These are phyloP conservation scores for Aciculoconidium aculeatum DNA, from an alignment of 805 yeast species.

Conservation along the genomic window DNA sequence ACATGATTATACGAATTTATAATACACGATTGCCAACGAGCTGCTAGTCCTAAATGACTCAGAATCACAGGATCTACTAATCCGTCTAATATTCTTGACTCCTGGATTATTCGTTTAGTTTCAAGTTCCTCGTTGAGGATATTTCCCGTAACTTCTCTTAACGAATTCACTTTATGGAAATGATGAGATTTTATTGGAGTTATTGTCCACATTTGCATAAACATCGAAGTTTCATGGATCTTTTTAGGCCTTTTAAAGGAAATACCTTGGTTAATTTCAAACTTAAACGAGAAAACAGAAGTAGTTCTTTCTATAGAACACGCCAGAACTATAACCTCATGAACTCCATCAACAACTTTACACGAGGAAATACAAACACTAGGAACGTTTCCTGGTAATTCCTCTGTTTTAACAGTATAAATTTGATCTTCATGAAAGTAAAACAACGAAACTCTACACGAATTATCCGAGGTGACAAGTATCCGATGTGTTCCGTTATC, in stretches of 20 bases:
- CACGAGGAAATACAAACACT: constrained; percentile 49
- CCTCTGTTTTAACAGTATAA: constrained; percentile 32
- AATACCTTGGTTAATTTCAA: constrained; percentile 2
- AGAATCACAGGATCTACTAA: constrained; percentile 27
- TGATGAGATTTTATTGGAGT: constrained; percentile 30
- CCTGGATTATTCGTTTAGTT: constrained; percentile 26
- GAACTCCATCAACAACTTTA: constrained; percentile 27
- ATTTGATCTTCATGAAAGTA: constrained; percentile 26
- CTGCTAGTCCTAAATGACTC: constrained; percentile 23
- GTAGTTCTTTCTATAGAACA: too few species aligned
- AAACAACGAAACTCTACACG: constrained; percentile 40
- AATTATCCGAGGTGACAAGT: constrained; percentile 50
- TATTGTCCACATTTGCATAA: constrained; percentile 53
- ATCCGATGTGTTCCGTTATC: constrained; percentile 19
- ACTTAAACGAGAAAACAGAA: too few species aligned
- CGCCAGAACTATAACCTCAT: too few species aligned
- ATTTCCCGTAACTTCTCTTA: constrained; percentile 47
- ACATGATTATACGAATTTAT: too few species aligned
- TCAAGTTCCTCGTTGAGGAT: constrained; percentile 26
- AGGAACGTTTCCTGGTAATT: constrained; percentile 50
- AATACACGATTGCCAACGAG: constrained; percentile 32
- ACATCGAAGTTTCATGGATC: constrained; percentile 27
- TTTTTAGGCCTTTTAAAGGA: constrained; percentile 24
- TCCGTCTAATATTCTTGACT: constrained; percentile 36
- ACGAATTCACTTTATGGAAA: constrained; percentile 45